phyloP scores from a whole-genome alignment of 805 yeast genomes.

The Lipomyces sp. region DNA sequence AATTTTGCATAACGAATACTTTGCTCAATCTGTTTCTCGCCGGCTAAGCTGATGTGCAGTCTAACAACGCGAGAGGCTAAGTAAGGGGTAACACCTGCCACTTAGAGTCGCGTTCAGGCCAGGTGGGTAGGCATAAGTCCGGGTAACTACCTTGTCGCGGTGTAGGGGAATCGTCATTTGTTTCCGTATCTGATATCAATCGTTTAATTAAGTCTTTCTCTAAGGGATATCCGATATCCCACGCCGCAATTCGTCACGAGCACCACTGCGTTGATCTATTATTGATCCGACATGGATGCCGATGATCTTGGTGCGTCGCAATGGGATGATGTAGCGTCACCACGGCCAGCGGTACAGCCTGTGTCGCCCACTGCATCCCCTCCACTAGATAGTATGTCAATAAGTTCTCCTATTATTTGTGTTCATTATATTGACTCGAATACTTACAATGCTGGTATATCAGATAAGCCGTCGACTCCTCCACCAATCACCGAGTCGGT shows the following conservation, averaged over 20 bases:
- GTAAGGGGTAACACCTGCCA: too few species aligned
- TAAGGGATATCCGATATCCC: neutral
- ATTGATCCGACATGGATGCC: slow-evolving; percentile 18
- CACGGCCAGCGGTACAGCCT: slow-evolving; percentile 5
- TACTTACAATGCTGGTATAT: neutral
- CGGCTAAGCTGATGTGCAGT: too few species aligned
- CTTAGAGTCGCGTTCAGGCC: too few species aligned
- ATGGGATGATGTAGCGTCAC: slow-evolving; percentile 37
- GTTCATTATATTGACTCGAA: neutral
- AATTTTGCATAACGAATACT: too few species aligned
- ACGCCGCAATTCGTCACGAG: neutral
- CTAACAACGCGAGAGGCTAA: too few species aligned
- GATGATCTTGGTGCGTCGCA: slow-evolving; percentile 34
- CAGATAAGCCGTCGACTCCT: slow-evolving; percentile 3
- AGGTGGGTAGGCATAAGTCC: neutral
- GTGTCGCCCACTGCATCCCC: slow-evolving; percentile 15
- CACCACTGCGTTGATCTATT: neutral
- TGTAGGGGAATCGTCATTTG: neutral
- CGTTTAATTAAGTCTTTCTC: neutral
- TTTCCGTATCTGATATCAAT: neutral
- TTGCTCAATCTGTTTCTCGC: too few species aligned
- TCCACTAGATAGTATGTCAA: slow-evolving; percentile 14
- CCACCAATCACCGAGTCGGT: slow-evolving; percentile 2
- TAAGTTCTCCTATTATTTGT: neutral
- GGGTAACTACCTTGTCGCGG: neutral